Base-by-base conservation (phyloP, 768 basidiomycete species). In the Boletus bicolor region DNA sequence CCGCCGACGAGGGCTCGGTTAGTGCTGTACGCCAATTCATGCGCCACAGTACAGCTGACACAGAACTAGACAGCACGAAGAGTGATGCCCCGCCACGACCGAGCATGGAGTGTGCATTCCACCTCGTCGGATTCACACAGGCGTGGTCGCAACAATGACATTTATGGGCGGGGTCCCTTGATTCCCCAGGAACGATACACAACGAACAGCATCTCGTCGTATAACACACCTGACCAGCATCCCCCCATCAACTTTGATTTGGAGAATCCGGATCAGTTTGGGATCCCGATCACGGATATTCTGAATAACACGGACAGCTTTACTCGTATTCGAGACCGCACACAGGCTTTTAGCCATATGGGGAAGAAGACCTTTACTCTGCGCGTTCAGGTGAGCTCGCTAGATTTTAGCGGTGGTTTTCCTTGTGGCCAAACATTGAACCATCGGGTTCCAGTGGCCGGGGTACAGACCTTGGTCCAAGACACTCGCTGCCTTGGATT, bases 401-500 rank as follows among this genome's bases (percentile, higher is more conserved):
- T 19, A 38, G 51, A 41, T 46, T 17, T 37, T 30, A 45, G 4
- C 12, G 5, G 9, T 43, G 19, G 3, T 21, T 10, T 49, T 17
- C 1, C 12, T 30, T 53, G 49, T 49, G 37, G 46, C 51, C 58
- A 17, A 59, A 38, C 7, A 6, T 51, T 48, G 36, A 17, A 32
- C 30, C 7, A 14, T n/a, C 2, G 19, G 39, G 50, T 30, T 53
- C 39, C 60, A 90, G 88, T 91, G 89, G 89, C 88, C 87, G 17
- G 89, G 89, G 4, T 91, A 91, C 64, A 74, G 78, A 49, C 80
- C 80, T 54, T 90, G 84, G 85, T 82, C 81, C 60, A 79, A 87
- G 57, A 88, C 90, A 59, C 86, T 91, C 59, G 85, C 88, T 6
- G 87, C 89, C 1, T 79, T 83, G 65, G 84, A 91, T 67, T 91